phyloP scores from a whole-genome alignment of 495 filamentous ascomycete species.

The Tuber umbilicatum region DNA sequence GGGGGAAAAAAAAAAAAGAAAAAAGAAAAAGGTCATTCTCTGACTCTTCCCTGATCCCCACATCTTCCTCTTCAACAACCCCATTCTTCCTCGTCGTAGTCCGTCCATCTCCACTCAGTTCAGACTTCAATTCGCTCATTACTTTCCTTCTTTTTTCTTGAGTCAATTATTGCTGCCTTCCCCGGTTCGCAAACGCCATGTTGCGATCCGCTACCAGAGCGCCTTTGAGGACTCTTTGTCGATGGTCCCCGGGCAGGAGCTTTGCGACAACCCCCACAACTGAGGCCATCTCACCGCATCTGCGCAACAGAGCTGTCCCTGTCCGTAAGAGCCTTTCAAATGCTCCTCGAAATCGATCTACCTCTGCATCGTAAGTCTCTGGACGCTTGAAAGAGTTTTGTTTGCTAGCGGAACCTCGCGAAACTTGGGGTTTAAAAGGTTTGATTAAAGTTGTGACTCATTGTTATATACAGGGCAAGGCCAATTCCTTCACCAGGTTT shows the following conservation, averaged over 20 bases:
- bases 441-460: slow-evolving; percentile 28
- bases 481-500: slow-evolving; percentile 65
- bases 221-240: slow-evolving; percentile 25
- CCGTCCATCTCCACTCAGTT: slow-evolving; percentile 12
- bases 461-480: slow-evolving; percentile 43
- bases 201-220: slow-evolving; percentile 34
- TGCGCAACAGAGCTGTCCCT: slow-evolving; percentile 17
- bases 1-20: slow-evolving; percentile 27
- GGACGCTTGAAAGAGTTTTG: neutral
- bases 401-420: neutral
- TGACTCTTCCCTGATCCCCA: slow-evolving; percentile 19
- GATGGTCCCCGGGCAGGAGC: slow-evolving; percentile 26
- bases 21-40: slow-evolving; percentile 17
- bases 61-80: slow-evolving; percentile 23
- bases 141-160: slow-evolving; percentile 21
- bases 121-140: slow-evolving; percentile 20
- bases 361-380: slow-evolving; percentile 32
- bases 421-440: neutral
- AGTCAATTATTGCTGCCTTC: slow-evolving; percentile 17
- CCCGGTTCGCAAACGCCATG: slow-evolving; percentile 24
- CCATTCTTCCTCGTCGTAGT: slow-evolving; percentile 15
- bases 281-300: slow-evolving; percentile 37
- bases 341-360: slow-evolving; percentile 35
- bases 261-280: slow-evolving; percentile 32
- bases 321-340: slow-evolving; percentile 21